These are phyloP conservation scores for Serendipita vermifera DNA, from an alignment of 768 basidiomycete species.

Conservation along the genomic window DNA sequence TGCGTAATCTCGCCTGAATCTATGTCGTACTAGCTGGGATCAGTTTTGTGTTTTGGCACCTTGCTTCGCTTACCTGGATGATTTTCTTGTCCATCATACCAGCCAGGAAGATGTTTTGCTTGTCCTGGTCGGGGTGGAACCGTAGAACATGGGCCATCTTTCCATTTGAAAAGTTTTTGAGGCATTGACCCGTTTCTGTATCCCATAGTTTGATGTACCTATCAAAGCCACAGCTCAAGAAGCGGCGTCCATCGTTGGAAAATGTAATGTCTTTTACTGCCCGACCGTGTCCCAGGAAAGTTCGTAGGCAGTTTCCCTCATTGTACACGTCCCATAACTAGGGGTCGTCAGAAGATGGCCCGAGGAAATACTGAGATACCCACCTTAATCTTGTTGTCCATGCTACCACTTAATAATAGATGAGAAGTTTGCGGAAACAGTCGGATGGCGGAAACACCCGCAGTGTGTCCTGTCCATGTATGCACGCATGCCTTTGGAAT, in stretches of 20 bases:
- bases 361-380: conserved; percentile 14
- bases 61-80: conserved; percentile 56
- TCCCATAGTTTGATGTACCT: conserved; percentile 99
- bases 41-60: background rate
- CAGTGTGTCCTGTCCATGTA: conserved; percentile 97
- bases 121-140: conserved; percentile 93
- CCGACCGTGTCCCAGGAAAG: conserved; percentile 93
- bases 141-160: conserved; percentile 93
- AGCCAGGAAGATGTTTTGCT: conserved; percentile 90
- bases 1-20: conserved; percentile 91
- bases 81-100: conserved; percentile 99
- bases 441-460: conserved; percentile 87
- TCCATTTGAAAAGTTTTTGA: conserved; percentile 93
- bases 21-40: conserved; percentile 67
- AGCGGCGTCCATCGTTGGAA: conserved; percentile 80
- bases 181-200: conserved; percentile 94
- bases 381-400: conserved; percentile 99
- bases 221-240: conserved; percentile 90
- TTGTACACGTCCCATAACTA: conserved; percentile 98
- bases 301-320: conserved; percentile 89
- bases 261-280: conserved; percentile 95
- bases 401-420: conserved; percentile 81
- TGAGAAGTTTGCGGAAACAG: conserved; percentile 90
- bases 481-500: conserved; percentile 93
- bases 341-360: background rate